Conservation (phyloP, 345 rosid species). For the Dipteronia sinensis region DNA sequence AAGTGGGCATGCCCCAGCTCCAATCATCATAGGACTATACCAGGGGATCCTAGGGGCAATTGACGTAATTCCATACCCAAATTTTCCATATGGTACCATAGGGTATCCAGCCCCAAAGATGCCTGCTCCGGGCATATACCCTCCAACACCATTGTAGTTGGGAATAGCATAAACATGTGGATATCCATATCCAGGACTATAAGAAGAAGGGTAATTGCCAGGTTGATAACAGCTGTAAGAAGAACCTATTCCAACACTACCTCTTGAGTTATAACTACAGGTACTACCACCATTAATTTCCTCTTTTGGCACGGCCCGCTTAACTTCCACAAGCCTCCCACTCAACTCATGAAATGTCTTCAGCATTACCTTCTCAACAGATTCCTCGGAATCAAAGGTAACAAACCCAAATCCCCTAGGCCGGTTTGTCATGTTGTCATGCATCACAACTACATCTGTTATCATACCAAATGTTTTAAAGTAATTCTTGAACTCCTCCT, state of each 20-base stretch:
- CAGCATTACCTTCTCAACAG: constrained; percentile 65
- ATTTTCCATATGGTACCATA: constrained; percentile 30
- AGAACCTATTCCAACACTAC: constrained; percentile 18
- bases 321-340: constrained; percentile 72
- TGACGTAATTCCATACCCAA: constrained; percentile 32
- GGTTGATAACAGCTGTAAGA: constrained; percentile 23
- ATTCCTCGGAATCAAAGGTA: constrained; percentile 68
- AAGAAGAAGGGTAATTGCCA: constrained; percentile 28
- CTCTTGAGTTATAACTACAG: constrained; percentile 13
- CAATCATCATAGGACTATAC: constrained; percentile 41
- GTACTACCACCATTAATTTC: constrained; percentile 36
- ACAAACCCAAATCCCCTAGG: constrained; percentile 93
- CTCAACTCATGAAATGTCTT: constrained; percentile 63
- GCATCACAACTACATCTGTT: constrained; percentile 84
- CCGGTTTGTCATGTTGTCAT: constrained; percentile 62
- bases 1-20: constrained; percentile 32
- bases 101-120: constrained; percentile 43
- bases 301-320: constrained; percentile 87
- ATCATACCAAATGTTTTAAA: constrained; percentile 75
- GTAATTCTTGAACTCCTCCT: constrained; percentile 69
- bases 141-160: constrained; percentile 34
- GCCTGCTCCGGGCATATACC: constrained; percentile 37
- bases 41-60: constrained; percentile 36
- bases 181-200: constrained; percentile 39
- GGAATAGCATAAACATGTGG: constrained; percentile 27